These are phyloP conservation scores for Rhizopus arrhizus DNA, from an alignment of 371 early-diverging fungal species.

Conservation along the genomic window DNA sequence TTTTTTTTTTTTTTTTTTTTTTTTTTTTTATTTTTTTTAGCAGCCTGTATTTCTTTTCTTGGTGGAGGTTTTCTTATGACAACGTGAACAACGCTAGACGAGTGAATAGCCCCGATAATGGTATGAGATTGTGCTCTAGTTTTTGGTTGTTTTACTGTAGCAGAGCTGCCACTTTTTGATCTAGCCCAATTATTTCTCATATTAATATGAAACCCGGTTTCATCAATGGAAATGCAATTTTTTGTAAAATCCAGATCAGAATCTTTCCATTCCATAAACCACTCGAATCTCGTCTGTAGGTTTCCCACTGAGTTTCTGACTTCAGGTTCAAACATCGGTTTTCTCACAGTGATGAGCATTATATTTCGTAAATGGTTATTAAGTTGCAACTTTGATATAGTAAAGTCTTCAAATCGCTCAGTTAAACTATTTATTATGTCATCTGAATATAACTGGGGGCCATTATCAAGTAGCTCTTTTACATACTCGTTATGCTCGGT, in stretches of 20 bases:
- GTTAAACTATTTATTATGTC: constrained; percentile 21
- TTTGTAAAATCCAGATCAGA: constrained; percentile 13
- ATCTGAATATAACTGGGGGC: constrained; percentile 17
- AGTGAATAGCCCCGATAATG: constrained; percentile 18
- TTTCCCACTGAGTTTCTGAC: constrained; percentile 13
- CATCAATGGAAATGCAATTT: constrained; percentile 16
- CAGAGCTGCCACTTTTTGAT: constrained; percentile 10
- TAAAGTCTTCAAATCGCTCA: constrained; percentile 16
- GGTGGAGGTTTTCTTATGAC: constrained; percentile 14
- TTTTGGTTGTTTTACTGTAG: constrained; percentile 10
- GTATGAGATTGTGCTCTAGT: constrained; percentile 9
- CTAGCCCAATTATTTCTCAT: constrained; percentile 18
- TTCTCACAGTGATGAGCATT: constrained; percentile 21
- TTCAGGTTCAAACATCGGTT: constrained; percentile 16
- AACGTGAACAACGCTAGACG: constrained; percentile 8
- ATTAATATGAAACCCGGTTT: constrained; percentile 17
- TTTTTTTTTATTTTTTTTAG: constrained; percentile 11
- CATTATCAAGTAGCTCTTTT: constrained; percentile 15
- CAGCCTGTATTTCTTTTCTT: neutral
- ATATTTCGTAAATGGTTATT: constrained; percentile 19
- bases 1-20: too few relatives aligned
- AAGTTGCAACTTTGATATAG: constrained; percentile 17
- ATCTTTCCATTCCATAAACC: constrained; percentile 15
- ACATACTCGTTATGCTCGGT: constrained; percentile 17
- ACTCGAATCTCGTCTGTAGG: constrained; percentile 11